phyloP scores from a whole-genome alignment of 805 yeast species.

The Pichia kluyveri region DNA sequence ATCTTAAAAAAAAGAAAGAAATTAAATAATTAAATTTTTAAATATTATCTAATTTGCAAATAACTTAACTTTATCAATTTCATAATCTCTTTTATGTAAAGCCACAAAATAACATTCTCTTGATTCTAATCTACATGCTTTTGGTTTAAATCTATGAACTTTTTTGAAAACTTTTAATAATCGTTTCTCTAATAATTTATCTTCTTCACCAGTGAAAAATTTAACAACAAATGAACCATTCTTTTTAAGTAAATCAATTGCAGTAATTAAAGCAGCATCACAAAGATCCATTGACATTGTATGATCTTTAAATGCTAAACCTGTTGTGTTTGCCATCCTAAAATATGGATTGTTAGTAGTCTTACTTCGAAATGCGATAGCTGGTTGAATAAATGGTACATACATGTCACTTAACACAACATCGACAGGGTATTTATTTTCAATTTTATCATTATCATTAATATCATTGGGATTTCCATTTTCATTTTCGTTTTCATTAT shows the following conservation, averaged over 20 bases:
- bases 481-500: not conserved
- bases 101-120: conserved; percentile 79
- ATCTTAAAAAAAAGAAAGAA: too few relatives aligned
- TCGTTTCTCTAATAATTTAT: conserved; percentile 48
- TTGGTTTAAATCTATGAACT: conserved; percentile 70
- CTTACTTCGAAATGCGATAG: conserved; percentile 42
- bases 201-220: conserved; percentile 78
- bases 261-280: conserved; percentile 78
- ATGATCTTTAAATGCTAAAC: conserved; percentile 76
- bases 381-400: conserved; percentile 47
- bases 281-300: conserved; percentile 81
- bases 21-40: not conserved
- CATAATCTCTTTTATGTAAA: conserved; percentile 33
- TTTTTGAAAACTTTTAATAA: conserved; percentile 48
- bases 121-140: conserved; percentile 70
- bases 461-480: not conserved
- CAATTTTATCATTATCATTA: not conserved
- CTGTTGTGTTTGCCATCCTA: conserved; percentile 93
- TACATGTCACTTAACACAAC: conserved; percentile 76
- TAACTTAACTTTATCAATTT: conserved; percentile 35
- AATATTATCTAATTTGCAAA: conserved; percentile 19
- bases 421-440: conserved; percentile 39
- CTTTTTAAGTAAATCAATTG: conserved; percentile 58
- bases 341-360: conserved; percentile 70
- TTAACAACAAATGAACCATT: conserved; percentile 77